Conservation (phyloP, 2,329 filamentous ascomycete genomes). For the Blumeriella jaapii region DNA sequence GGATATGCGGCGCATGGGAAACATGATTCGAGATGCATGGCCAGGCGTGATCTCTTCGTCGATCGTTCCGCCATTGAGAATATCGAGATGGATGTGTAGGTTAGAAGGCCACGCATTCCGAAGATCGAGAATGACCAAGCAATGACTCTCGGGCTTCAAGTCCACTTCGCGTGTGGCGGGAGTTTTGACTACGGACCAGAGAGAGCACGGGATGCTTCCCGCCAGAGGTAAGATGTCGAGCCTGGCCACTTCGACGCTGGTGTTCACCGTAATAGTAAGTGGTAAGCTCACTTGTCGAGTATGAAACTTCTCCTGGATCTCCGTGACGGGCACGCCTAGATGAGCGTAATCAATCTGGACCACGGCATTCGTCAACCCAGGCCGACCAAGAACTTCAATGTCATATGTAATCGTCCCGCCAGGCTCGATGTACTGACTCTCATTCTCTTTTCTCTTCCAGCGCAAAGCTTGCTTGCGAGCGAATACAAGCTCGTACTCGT, state of each 20-base stretch:
- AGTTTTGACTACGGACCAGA: conserved; percentile 38
- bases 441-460: conserved; percentile 38
- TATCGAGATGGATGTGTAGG: conserved; percentile 52
- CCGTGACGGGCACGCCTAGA: conserved; percentile 57
- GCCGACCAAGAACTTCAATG: conserved; percentile 77
- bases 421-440: conserved; percentile 50
- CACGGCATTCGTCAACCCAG: conserved; percentile 66
- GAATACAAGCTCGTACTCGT: conserved; percentile 75
- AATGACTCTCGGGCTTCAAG: conserved; percentile 50
- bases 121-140: conserved; percentile 70
- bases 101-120: conserved; percentile 83
- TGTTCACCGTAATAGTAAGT: conserved; percentile 81
- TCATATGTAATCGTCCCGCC: conserved; percentile 60
- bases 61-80: conserved; percentile 18
- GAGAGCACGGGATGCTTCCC: conserved; percentile 47
- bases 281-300: conserved; percentile 74
- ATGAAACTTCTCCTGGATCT: conserved; percentile 64
- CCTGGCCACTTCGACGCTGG: conserved; percentile 70
- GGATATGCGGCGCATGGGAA: conserved; percentile 66
- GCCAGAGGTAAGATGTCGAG: conserved; percentile 70
- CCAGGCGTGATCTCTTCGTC: conserved; percentile 50
- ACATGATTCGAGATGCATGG: conserved; percentile 60
- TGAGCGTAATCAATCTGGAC: conserved; percentile 81
- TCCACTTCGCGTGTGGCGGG: conserved; percentile 17
- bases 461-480: conserved; percentile 61